Evolutionary conservation across 495 filamentous ascomycete genomes (phyloP), one percentile per base, ranked within the genome.

Genomic region (Daldinia childiae): DNA sequence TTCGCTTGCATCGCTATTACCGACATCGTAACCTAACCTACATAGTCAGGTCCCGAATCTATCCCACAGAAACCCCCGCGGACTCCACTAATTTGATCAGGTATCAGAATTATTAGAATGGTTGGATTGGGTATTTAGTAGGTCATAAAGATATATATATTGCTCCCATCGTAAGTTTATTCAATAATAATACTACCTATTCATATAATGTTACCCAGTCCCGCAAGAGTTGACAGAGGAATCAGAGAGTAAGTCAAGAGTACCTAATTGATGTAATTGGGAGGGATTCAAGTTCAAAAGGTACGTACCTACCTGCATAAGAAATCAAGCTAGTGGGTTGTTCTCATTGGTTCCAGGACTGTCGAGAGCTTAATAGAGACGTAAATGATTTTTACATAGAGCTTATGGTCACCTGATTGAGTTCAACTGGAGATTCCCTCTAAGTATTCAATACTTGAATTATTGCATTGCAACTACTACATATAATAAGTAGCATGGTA

Each of bases 331-430:
- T 34, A 2, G 36, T 57, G 21, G 27, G 14, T 15, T 38, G 29
- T 69, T 62, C 62, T 62, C 52, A 71, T 48, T 72, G 69, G 69
- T 71, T 71, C 69, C 19, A 70, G 62, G 68, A 45, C 29, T 34
- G 11, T 58, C 66, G 66, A 69, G 59, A 54, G 57, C 12, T 41
- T 54, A 29, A 36, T 9, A 48, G 56, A 34, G 58, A 45, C 45
- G 36, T 5, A n/a, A 63, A 34, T 26, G 55, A 21, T 57, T 64
- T 61, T n/a, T n/a, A n/a, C n/a, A n/a, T 58, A 57, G 32, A 62
- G 57, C 39, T 67, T 26, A 60, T 21, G 17, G 60, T 72, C 69
- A 64, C 60, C 69, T 72, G 69, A 72, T 72, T 52, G 2, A 11
- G 3, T 11, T 21, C 27, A n/a, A 48, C 43, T 71, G 30, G 52